Evolutionary conservation across 768 basidiomycete species (phyloP), one percentile per base, ranked within the genome.

Genomic region (Macrolepiota albuminosa): DNA sequence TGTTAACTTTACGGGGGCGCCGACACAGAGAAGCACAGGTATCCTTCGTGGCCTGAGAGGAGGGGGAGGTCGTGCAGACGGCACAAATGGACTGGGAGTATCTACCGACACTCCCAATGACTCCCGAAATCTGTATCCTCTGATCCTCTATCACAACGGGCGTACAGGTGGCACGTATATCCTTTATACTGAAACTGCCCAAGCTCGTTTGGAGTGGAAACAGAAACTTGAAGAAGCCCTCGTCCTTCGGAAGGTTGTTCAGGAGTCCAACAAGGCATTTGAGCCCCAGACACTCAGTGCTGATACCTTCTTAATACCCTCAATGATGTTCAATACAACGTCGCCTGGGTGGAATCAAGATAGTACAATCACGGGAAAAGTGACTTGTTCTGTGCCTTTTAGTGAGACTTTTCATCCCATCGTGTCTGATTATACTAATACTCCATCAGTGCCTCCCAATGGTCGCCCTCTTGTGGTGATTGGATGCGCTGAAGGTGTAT

Each of bases 381-480:
- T 97, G 45, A 97, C 95, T 3, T 97, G 95, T 68, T 96, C 95
- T 1, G 91, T 93, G 24, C 95, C 96, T 11, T 95, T 98, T 72
- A 88, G 94, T 83, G 62, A 70, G 81, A 85, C 48, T 70, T 76
- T n/a, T 31, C 40, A 24, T n/a, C 1, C 9, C 54, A n/a, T 40
- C 31, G 24, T 26, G 48, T 29, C 31, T n/a, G 4, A 18, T 11
- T n/a, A 42, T 46, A 55, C 68, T 51, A 10, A 36, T 14, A 54
- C 16, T 34, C 56, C 37, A 66, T 6, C 60, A 96, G 95, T 83
- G 61, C 95, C 94, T 6, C 78, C 87, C 5, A 94, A 98, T 69
- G 88, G 89, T 6, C 85, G 93, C 29, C 85, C 85, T 13, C 80
- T 99, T 14, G 90, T 98, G 43, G 93, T 95, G 0, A 87, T 98